Conservation (phyloP, 2,329 filamentous ascomycete genomes). For the Sclerotinia glacialis region DNA sequence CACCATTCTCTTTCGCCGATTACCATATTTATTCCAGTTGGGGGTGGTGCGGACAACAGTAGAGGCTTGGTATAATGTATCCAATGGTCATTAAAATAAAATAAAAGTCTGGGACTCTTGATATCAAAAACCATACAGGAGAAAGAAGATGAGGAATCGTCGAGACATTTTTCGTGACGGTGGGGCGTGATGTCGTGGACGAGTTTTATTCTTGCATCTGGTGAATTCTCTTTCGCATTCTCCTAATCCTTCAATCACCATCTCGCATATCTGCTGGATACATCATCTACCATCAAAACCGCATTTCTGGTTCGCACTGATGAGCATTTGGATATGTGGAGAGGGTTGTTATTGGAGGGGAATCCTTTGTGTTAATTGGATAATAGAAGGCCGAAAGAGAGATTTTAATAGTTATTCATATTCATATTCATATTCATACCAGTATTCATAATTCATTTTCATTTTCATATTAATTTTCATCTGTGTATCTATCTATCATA, state of each 20-base stretch:
- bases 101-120: neutral
- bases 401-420: no score
- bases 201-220: neutral
- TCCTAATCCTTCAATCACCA: neutral
- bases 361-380: neutral
- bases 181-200: neutral
- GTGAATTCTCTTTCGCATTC: neutral
- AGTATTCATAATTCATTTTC: no score
- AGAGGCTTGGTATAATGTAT: conserved; percentile 1
- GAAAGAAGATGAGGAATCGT: neutral
- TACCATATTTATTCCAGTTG: conserved; percentile 10
- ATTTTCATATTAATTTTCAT: no score
- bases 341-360: neutral
- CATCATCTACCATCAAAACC: conserved; percentile 13
- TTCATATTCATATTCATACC: no score
- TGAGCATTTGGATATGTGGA: conserved; percentile 5
- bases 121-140: neutral
- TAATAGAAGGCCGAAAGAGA: neutral
- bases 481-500: no score
- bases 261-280: conserved; percentile 16
- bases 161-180: neutral
- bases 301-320: conserved; percentile 1
- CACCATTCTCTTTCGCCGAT: conserved; percentile 3
- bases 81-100: no score
- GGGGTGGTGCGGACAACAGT: conserved; percentile 5